Conservation (phyloP, 163 green algal genomes). For the Scenedesmus sp. region DNA sequence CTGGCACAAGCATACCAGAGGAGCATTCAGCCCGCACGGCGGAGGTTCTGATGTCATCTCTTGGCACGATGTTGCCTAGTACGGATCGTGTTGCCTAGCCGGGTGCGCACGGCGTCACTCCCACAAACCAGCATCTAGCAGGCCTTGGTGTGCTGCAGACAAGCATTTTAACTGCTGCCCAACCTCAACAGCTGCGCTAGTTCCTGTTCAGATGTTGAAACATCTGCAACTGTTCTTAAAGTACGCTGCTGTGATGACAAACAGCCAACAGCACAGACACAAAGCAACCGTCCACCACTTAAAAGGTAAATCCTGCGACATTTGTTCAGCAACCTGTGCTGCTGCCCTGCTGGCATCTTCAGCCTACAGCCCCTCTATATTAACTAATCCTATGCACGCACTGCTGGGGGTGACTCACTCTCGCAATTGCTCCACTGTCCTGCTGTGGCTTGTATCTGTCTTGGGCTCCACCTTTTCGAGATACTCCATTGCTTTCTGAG, state of each 20-base stretch:
- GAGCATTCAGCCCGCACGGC: too few species aligned
- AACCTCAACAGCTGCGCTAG: background rate
- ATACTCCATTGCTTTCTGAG: conserved; percentile 31
- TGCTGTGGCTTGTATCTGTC: conserved; percentile 1
- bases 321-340: background rate
- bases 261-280: background rate
- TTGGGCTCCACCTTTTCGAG: conserved; percentile 33
- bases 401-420: conserved; percentile 17
- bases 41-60: too few species aligned
- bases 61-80: too few species aligned
- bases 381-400: background rate
- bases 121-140: background rate
- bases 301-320: background rate
- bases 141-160: background rate
- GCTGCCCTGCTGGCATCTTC: background rate
- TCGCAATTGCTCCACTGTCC: background rate
- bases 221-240: background rate
- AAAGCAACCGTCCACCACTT: background rate
- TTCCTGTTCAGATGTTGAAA: background rate
- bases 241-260: background rate
- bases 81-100: too few species aligned
- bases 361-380: background rate
- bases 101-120: background rate
- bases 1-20: too few species aligned
- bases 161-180: background rate